Evolutionary conservation across 2,329 filamentous ascomycete genomes (phyloP), one percentile per base, ranked within the genome.

Genomic region (Ustilaginoidea virens): DNA sequence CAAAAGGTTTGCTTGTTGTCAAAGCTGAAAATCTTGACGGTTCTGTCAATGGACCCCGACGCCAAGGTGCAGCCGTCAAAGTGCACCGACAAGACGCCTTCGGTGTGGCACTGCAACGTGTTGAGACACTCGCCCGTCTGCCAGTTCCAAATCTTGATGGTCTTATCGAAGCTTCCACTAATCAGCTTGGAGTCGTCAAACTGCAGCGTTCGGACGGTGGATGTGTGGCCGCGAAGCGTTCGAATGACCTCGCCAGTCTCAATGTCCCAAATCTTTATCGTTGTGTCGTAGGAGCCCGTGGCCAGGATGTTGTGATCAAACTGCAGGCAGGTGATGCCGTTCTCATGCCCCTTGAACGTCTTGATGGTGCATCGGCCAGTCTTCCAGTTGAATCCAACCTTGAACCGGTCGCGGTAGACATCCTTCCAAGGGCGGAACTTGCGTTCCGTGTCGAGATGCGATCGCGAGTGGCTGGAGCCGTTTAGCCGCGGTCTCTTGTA

Each of bases 361-460:
- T 78, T 85, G 40, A 81, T 78, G 5, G 76, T 76, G 55, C 79
- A 96, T 21, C 87, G 74, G 4, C 90, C 87, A 38, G 92, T 85
- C 51, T 93, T 92, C 90, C 90, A 98, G 51, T 96, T 96, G 35
- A 78, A 90, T 29, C 90, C 87, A 27, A 98, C 85, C 50, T 87
- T 90, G 63, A 87, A 96, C 11, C 82, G 73, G 50, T 94, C 87
- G 38, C 83, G 80, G 59, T 98, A 98, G 1, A 98, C 82, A 36
- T 92, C 85, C 53, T 98, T 98, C 90, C 90, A 98, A 2, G 49
- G 85, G 17, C 83, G 58, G 28, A 65, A 66, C 36, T 61, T 65
- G 16, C 59, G 62, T 34, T 63, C 60, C 15, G 42, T 43, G 14
- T 56, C 58, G 4, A 51, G 45, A 32, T 54, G 53, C 13, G 50